These are phyloP conservation scores for Nematocida ironsii DNA, from an alignment of 371 early-diverging fungal species.

Conservation along the genomic window DNA sequence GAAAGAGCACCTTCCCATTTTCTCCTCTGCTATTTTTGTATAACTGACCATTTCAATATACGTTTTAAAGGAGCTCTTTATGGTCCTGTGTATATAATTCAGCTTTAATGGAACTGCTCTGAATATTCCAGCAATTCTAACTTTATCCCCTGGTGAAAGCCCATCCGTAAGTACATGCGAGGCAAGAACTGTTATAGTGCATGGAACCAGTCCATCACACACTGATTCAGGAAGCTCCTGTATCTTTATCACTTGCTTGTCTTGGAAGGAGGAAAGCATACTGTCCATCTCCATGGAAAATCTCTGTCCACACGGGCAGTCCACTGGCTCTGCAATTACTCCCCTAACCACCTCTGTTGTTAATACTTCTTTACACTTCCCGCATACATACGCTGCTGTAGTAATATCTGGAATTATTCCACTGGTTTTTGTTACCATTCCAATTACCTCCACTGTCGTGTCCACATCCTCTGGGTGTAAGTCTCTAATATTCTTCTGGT, in stretches of 20 bases:
- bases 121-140: conserved; percentile 91
- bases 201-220: conserved; percentile 97
- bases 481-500: conserved; percentile 81
- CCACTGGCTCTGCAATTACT: conserved; percentile 82
- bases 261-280: conserved; percentile 83
- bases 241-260: conserved; percentile 88
- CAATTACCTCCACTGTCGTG: conserved; percentile 86
- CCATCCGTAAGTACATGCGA: conserved; percentile 91
- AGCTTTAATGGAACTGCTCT: conserved; percentile 87
- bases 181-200: conserved; percentile 82
- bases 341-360: conserved; percentile 82
- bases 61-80: conserved; percentile 87
- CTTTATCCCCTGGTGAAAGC: conserved; percentile 88
- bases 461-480: conserved; percentile 92
- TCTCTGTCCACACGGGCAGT: conserved; percentile 74
- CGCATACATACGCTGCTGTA: conserved; percentile 68
- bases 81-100: conserved; percentile 81
- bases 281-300: conserved; percentile 74
- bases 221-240: conserved; percentile 97
- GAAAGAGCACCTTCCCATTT: conserved; percentile 69
- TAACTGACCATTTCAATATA: conserved; percentile 82
- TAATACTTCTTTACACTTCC: conserved; percentile 71
- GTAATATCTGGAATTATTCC: conserved; percentile 82
- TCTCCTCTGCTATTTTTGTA: conserved; percentile 73
- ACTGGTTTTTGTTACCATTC: conserved; percentile 85